phyloP scores from a whole-genome alignment of 2,329 filamentous ascomycete genomes.

The Shiraia bambusicola region DNA sequence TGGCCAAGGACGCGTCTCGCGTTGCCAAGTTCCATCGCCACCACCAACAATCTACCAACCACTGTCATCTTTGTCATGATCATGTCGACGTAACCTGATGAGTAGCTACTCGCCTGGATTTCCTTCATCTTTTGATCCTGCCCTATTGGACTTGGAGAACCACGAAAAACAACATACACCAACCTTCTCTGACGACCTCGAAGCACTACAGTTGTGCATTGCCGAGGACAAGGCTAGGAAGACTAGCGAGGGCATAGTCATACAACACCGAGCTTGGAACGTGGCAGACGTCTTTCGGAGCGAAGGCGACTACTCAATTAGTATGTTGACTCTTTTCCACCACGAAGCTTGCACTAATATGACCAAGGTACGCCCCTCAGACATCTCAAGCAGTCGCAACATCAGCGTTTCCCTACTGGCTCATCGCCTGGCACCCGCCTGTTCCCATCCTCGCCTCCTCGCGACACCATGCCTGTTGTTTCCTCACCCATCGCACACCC shows the following conservation, averaged over 20 bases:
- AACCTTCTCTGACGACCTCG: conserved; percentile 51
- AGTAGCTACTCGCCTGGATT: conserved; percentile 35
- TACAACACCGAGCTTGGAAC: conserved; percentile 55
- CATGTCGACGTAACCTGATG: conserved; percentile 17
- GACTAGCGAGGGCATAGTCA: conserved; percentile 49
- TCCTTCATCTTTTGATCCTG: conserved; percentile 55
- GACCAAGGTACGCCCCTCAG: conserved; percentile 38
- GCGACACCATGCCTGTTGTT: conserved; percentile 60
- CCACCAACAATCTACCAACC: conserved; percentile 1
- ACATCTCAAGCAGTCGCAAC: conserved; percentile 11
- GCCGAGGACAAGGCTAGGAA: conserved; percentile 47
- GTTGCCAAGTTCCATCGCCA: conserved; percentile 1
- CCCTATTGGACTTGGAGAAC: conserved; percentile 51
- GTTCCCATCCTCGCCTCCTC: conserved; percentile 50
- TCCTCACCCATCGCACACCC: conserved; percentile 63
- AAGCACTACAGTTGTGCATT: conserved; percentile 47
- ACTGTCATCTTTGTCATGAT: conserved; percentile 3
- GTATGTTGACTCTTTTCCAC: conserved; percentile 23
- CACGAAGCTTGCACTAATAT: conserved; percentile 20
- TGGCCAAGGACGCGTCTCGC: too few species aligned
- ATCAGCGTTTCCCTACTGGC: conserved; percentile 11
- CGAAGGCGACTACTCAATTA: conserved; percentile 47
- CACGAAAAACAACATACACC: conserved; percentile 20
- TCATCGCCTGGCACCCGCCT: conserved; percentile 12
- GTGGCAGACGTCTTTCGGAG: conserved; percentile 52